Evolutionary conservation across 2,329 filamentous ascomycete genomes (phyloP).

Genomic region (Mariannaea elegans): DNA sequence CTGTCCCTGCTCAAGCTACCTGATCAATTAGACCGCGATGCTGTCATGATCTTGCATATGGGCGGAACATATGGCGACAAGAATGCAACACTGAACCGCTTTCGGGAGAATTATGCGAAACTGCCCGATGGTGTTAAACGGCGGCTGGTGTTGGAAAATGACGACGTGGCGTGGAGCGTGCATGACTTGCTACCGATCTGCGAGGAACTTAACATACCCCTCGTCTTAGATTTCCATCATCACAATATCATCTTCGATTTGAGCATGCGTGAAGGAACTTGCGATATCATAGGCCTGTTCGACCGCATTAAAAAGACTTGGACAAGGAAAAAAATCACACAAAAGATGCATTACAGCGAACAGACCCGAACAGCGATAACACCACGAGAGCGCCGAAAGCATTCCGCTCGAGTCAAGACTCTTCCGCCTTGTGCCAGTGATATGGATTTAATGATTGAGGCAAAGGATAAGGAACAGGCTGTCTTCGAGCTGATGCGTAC

Average conservation of each 20-base stretch:
- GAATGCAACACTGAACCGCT: slow-evolving; percentile 77
- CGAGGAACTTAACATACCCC: slow-evolving; percentile 91
- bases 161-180: slow-evolving; percentile 92
- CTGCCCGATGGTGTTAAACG: slow-evolving; percentile 77
- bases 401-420: slow-evolving; percentile 80
- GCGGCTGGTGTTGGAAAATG: slow-evolving; percentile 89
- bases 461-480: slow-evolving; percentile 97
- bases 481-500: slow-evolving; percentile 93
- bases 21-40: slow-evolving; percentile 81
- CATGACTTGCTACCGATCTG: slow-evolving; percentile 91
- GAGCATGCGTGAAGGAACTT: slow-evolving; percentile 80
- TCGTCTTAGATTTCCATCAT: slow-evolving; percentile 94
- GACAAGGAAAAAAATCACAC: slow-evolving; percentile 83
- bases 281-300: slow-evolving; percentile 78
- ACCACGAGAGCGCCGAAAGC: slow-evolving; percentile 80
- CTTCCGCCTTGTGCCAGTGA: slow-evolving; percentile 82
- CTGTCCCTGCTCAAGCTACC: slow-evolving; percentile 80
- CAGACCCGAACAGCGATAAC: slow-evolving; percentile 72
- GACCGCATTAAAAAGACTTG: slow-evolving; percentile 85
- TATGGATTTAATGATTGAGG: slow-evolving; percentile 99
- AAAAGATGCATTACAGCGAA: slow-evolving; percentile 98
- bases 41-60: slow-evolving; percentile 95
- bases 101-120: slow-evolving; percentile 75
- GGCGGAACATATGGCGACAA: slow-evolving; percentile 93
- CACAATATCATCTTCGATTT: slow-evolving; percentile 92